Base-by-base conservation (phyloP, 306 rosid species). In the Morella rubra region DNA sequence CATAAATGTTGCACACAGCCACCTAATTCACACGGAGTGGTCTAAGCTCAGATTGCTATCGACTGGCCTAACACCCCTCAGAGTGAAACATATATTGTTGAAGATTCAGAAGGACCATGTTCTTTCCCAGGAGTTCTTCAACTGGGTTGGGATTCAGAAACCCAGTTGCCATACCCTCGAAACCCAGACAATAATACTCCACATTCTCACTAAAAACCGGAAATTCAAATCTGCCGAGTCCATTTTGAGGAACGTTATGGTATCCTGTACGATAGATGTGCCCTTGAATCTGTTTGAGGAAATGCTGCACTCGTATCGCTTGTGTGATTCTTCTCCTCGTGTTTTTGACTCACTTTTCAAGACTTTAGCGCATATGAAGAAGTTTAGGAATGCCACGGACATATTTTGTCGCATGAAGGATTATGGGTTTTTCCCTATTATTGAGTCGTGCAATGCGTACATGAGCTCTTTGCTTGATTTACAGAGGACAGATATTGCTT, bases 331-430 rank as follows among this genome's bases (percentile, higher is more conserved):
- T 7, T 89, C 98, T 3, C 89, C 93, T 3, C 58, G 70, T 56
- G 93, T 89, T 69, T 94, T 92, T 70, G 96, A 94, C 58, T 53
- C 84, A 5, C 91, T 94, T 64, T 94, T 94, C 91, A 92, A 88
- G 83, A 87, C 95, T n/a, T 82, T 77, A 64, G 96, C 96, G 0
- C 94, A 87, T 49, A 41, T 86, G 90, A 87, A 82, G 74, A 93
- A 87, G 75, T 81, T 87, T 14, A 83, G 97, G 72, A 53, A 73
- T 50, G 93, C 93, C 52, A 86, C 92, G 14, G 82, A 89, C 47
- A 86, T 80, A 3, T 94, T 90, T 37, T 41, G 77, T 52, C 77
- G 46, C 50, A 94, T 94, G 96, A 92, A 90, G 81, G 91, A 86
- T 20, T 82, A 90, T 59, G 98, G 96, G 3, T 88, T 90, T 73